Evolutionary conservation across 176 grass and related monocot species (phyloP), one percentile per base, ranked within the genome.

Genomic region (Eremochloa ophiuroides): DNA sequence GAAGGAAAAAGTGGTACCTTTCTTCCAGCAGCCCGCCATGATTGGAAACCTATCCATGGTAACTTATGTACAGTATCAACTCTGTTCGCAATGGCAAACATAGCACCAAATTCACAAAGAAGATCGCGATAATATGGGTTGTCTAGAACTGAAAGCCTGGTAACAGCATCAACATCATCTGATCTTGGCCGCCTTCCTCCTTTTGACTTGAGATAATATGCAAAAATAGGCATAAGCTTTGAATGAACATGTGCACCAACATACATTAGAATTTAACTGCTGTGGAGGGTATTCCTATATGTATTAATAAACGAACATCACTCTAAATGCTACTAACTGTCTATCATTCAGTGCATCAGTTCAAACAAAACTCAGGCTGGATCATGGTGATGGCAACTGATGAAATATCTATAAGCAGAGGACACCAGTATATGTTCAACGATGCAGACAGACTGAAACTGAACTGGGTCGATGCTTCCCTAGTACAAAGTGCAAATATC

Each of bases 41-140:
- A 98, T 75, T 98, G 96, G 63, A 98, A 98, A 82, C 96, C 96
- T 68, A 98, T 95, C 95, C 95, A 98, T 41, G 95, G 95, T 84
- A 98, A 93, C 66, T 91, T 98, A 75, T 98, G 92, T 58, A 98
- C 75, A 74, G 56, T 87, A 88, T 98, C 95, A 44, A 93, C 83
- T 80, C 71, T 91, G 75, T 98, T 95, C 1, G 95, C 90, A 78
- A 98, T 77, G 16, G 95, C 86, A 90, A 98, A 87, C 84, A 94
- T 87, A 55, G 92, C 92, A 61, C 92, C 95, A 79, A 94, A 83
- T 86, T 98, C 95, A 84, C 95, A 94, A 68, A 98, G 71, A 88
- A 89, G 69, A 84, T 98, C 88, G 42, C 74, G 87, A 66, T 89
- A 94, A 74, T 93, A 90, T 71, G 80, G 56, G 72, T 94, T 85